Conservation (phyloP, 768 basidiomycete genomes). For the Amanita thiersii region DNA sequence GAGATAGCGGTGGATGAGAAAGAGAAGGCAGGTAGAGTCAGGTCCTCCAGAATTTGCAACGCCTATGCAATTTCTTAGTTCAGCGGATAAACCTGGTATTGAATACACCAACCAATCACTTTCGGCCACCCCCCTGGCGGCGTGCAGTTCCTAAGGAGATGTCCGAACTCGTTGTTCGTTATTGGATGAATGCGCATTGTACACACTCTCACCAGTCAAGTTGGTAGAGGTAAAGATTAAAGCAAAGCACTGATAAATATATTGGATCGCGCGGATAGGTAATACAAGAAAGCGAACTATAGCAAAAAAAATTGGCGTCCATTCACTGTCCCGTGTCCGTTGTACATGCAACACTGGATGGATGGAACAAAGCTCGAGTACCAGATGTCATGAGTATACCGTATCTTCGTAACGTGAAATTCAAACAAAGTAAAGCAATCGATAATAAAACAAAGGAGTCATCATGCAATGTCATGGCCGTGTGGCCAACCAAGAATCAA, state of each 20-base stretch:
- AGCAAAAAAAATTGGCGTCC: conserved; percentile 40
- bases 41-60: conserved; percentile 79
- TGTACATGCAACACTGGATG: conserved; percentile 18
- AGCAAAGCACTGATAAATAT: conserved; percentile 8
- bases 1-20: conserved; percentile 46
- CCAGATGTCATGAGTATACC: conserved; percentile 10
- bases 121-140: conserved; percentile 44
- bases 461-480: no score
- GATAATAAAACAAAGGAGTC: background rate
- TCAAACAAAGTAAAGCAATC: background rate
- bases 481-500: no score
- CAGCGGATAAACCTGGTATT: background rate
- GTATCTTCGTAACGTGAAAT: background rate
- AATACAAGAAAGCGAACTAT: conserved; percentile 20
- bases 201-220: no score
- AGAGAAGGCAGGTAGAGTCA: conserved; percentile 75
- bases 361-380: conserved; percentile 11
- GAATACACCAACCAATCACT: conserved; percentile 31
- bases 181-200: no score
- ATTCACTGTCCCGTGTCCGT: conserved; percentile 44
- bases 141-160: no score
- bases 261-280: conserved; percentile 5
- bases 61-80: conserved; percentile 26
- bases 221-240: no score
- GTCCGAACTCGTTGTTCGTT: no score